A percentile compares a stretch with the other conserved stretches of the same genome.
Conservation (phyloP, 1,284 basidiomycete genomes). For the Sporisorium iseilematis-ciliati region DNA sequence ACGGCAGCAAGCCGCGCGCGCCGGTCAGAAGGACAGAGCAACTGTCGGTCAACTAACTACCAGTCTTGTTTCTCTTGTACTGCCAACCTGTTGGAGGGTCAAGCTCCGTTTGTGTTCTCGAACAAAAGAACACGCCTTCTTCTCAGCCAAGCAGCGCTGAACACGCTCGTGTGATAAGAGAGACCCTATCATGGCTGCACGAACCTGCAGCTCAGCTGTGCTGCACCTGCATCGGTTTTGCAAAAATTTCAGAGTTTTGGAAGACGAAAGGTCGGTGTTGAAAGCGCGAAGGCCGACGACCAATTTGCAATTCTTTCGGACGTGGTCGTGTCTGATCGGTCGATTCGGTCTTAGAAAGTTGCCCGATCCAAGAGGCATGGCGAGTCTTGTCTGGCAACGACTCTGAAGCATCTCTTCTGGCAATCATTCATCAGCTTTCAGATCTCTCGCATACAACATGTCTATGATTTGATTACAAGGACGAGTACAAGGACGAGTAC, state of each 20-base stretch:
- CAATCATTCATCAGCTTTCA: no score
- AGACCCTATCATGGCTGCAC: constrained; percentile 21
- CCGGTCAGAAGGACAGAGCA: not conserved
- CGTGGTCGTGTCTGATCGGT: not conserved
- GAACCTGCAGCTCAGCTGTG: constrained; percentile 11
- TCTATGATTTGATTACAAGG: no score
- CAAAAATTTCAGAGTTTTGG: not conserved
- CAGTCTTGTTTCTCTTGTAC: not conserved
- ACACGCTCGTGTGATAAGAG: not conserved
- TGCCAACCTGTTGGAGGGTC: not conserved
- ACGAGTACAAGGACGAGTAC: no score
- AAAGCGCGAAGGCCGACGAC: constrained; percentile 1
- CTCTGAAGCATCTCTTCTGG: no score
- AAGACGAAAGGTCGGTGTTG: not conserved
- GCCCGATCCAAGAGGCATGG: not conserved
- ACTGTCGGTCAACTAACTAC: not conserved
- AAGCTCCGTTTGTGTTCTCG: constrained; percentile 7
- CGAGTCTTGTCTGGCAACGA: not conserved
- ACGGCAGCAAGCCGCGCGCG: constrained; percentile 6
- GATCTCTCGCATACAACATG: no score
- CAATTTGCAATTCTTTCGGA: not conserved
- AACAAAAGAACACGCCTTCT: constrained; percentile 5
- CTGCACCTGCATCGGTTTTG: constrained; percentile 2
- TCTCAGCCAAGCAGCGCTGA: not conserved
- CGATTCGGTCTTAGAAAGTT: not conserved